These are phyloP conservation scores for Trifolium pratense DNA, from an alignment of 306 rosid genomes.

Conservation along the genomic window DNA sequence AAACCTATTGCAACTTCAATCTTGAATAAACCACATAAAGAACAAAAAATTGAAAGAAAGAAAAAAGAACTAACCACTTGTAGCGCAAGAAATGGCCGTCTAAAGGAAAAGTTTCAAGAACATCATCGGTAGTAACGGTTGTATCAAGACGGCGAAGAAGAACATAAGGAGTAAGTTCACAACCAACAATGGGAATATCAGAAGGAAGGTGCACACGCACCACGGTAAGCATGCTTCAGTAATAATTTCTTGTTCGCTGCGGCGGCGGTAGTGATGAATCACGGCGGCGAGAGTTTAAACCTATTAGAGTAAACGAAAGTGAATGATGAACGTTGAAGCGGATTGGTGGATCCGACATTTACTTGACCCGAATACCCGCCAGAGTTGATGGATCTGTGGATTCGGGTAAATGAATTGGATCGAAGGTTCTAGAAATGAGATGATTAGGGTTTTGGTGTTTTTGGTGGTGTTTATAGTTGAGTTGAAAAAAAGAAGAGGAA, in stretches of 20 bases:
- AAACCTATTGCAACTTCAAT: background rate
- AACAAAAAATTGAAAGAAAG: too few species aligned
- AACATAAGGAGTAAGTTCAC: constrained; percentile 96
- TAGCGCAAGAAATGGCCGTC: constrained; percentile 89
- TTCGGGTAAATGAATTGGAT: constrained; percentile 44
- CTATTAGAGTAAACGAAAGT: background rate
- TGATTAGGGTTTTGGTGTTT: constrained; percentile 59
- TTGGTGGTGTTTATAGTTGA: constrained; percentile 51
- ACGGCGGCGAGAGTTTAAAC: background rate
- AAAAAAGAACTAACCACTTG: constrained; percentile 61
- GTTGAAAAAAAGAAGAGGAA: constrained; percentile 28
- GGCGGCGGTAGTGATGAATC: background rate
- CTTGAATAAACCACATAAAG: background rate
- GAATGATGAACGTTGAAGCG: background rate
- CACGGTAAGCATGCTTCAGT: constrained; percentile 97
- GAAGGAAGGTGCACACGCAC: constrained; percentile 95
- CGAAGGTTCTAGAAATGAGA: constrained; percentile 49
- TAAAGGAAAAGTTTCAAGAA: constrained; percentile 72
- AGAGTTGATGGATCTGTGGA: constrained; percentile 74
- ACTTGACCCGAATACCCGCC: constrained; percentile 67
- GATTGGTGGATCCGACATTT: constrained; percentile 87
- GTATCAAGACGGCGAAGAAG: constrained; percentile 79
- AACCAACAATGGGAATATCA: constrained; percentile 96
- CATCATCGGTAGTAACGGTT: constrained; percentile 65
- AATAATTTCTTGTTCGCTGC: background rate